A percentile compares a stretch with the other conserved stretches of the same genome.
Evolutionary conservation across 2,329 filamentous ascomycete species (phyloP).

Genomic region (Magnaporthiopsis poae): DNA sequence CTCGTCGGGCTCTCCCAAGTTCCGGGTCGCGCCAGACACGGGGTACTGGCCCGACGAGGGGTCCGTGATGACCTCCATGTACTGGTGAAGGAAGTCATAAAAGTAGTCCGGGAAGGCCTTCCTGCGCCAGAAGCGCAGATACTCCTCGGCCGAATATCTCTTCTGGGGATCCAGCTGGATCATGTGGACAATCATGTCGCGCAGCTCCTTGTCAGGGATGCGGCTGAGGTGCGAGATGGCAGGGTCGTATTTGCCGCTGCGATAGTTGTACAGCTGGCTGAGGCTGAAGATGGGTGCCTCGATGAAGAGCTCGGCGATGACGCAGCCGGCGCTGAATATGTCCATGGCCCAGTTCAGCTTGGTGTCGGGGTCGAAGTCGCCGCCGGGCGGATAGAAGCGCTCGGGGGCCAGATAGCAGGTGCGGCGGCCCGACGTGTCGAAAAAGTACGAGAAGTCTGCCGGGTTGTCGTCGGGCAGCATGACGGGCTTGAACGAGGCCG

Average conservation of each 20-base stretch:
- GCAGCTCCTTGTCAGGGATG: slow-evolving; percentile 77
- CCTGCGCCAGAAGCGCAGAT: slow-evolving; percentile 79
- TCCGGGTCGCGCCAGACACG: slow-evolving; percentile 57
- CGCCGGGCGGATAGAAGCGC: slow-evolving; percentile 66
- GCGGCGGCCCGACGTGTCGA: slow-evolving; percentile 80
- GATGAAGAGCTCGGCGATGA: slow-evolving; percentile 91
- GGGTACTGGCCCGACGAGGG: slow-evolving; percentile 69
- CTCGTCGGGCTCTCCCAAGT: slow-evolving; percentile 80
- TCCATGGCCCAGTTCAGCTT: slow-evolving; percentile 89
- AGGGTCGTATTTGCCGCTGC: slow-evolving; percentile 84
- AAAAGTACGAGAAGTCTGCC: slow-evolving; percentile 94
- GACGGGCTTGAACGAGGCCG: slow-evolving; percentile 86
- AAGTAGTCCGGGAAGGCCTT: slow-evolving; percentile 96
- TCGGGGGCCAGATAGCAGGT: slow-evolving; percentile 95
- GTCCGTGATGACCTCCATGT: slow-evolving; percentile 93
- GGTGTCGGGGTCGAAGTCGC: slow-evolving; percentile 50
- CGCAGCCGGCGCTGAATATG: slow-evolving; percentile 91
- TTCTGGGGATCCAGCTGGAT: slow-evolving; percentile 88
- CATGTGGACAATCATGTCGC: slow-evolving; percentile 89
- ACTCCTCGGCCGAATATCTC: slow-evolving; percentile 86
- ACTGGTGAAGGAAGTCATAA: slow-evolving; percentile 92
- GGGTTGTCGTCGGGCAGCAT: slow-evolving; percentile 93
- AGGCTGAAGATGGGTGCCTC: slow-evolving; percentile 96
- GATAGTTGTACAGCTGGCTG: slow-evolving; percentile 89
- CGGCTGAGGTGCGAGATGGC: slow-evolving; percentile 69